Conservation (phyloP, 495 filamentous ascomycete species). For the Aspergillus campestris region DNA sequence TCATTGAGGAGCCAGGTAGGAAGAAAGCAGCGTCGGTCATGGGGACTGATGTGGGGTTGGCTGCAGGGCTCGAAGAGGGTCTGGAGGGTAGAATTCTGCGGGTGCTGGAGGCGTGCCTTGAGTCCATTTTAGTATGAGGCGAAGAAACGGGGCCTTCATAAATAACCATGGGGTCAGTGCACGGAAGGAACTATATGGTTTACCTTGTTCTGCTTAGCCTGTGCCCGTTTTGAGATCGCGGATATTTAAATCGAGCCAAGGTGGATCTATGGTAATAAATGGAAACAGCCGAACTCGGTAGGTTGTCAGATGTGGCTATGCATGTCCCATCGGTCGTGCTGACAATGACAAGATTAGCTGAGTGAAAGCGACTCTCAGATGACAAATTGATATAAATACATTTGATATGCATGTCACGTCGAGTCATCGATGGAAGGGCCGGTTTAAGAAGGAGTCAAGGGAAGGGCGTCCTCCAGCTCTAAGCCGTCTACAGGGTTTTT, state of each 20-base stretch:
- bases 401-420: too few relatives aligned
- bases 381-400: not conserved
- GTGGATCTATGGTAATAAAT: not conserved
- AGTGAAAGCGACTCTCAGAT: constrained; percentile 1
- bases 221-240: not conserved
- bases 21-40: not conserved
- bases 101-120: not conserved
- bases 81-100: not conserved
- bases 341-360: constrained; percentile 10
- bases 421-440: not conserved
- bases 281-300: not conserved
- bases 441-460: too few relatives aligned
- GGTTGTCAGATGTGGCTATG: constrained; percentile 21
- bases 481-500: too few relatives aligned
- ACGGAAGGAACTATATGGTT: not conserved
- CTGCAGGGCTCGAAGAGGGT: not conserved
- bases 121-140: too few relatives aligned
- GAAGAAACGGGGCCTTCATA: not conserved
- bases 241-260: not conserved
- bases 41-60: not conserved
- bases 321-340: constrained; percentile 5
- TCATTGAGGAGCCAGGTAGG: not conserved
- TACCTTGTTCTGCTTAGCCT: not conserved
- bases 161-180: not conserved
- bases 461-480: too few relatives aligned